Evolutionary conservation across 352 stramenopile species (phyloP), one percentile per base, ranked within the genome.

Genomic region (Phytophthora citricola): DNA sequence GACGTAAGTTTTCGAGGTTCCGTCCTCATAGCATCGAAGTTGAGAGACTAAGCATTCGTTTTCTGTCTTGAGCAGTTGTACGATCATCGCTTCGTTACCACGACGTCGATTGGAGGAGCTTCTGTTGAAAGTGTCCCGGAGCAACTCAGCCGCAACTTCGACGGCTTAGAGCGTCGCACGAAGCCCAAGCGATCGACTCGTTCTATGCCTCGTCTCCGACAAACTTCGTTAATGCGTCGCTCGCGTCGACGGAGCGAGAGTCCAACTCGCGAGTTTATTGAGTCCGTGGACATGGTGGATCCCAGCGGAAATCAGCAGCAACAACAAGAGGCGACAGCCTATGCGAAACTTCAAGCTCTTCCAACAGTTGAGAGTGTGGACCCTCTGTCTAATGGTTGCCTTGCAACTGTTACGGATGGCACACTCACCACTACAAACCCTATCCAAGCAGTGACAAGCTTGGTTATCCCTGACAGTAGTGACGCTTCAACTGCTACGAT

Each of bases 221-320:
- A 78, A 56, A 36, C 58, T 39, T 66, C 58, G 5, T 65, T 24
- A 6, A 50, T 40, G 14, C 74, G 74, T 17, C 66, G 66, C 53
- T 66, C 58, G n/a, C 62, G 76, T 14, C 68, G 79, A 66, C 78
- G 71, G n/a, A 90, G 76, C 15, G 75, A 82, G 34, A 89, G 79
- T 50, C 78, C 81, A 3, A 55, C 75, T 7, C 74, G 69, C 10
- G 72, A 71, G 15, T 53, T 61, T 15, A 34, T 65, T 7, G 63
- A 79, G 45, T 32, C 54, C 5, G 45, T 62, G 20, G 58, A 71
- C 14, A 58, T 71, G 51, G 50, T 73, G 22, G 47, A 66, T 24
- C 44, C 62, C 26, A 51, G 43, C 12, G 31, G 29, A 38, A 53
- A 71, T 51, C 57, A 81, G 12, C 62, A 72, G 44, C 49, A 69